Conservation (phyloP, 2,329 filamentous ascomycete species). For the Pyrenophora graminea region DNA sequence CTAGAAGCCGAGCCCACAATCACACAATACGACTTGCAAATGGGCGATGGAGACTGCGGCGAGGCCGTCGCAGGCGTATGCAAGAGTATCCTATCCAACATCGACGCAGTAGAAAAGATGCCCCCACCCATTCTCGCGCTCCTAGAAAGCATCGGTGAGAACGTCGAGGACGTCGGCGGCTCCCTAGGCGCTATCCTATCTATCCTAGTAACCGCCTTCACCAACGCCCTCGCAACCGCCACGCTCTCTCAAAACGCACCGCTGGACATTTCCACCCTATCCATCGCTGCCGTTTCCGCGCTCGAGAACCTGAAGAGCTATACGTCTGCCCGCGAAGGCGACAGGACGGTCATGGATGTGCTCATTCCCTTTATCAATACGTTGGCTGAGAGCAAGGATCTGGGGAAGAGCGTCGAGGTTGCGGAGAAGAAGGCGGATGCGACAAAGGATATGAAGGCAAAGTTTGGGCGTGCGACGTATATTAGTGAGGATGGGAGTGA, state of each 20-base stretch:
- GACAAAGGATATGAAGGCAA: slow-evolving; percentile 89
- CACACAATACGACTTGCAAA: slow-evolving; percentile 74
- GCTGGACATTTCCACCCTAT: slow-evolving; percentile 43
- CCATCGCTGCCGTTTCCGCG: slow-evolving; percentile 50
- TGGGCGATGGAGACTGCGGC: slow-evolving; percentile 90
- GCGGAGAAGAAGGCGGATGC: slow-evolving; percentile 74
- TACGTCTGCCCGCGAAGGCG: slow-evolving; percentile 84
- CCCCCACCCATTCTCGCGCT: slow-evolving; percentile 57
- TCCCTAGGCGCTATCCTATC: slow-evolving; percentile 75
- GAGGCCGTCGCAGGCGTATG: slow-evolving; percentile 66
- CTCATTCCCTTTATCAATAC: slow-evolving; percentile 82
- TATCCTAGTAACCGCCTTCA: slow-evolving; percentile 85
- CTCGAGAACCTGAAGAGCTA: slow-evolving; percentile 62
- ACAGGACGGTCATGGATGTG: slow-evolving; percentile 88
- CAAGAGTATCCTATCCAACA: slow-evolving; percentile 58
- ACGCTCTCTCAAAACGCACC: slow-evolving; percentile 34
- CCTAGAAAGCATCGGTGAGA: slow-evolving; percentile 61
- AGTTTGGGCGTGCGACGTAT: slow-evolving; percentile 80
- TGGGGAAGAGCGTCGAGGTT: slow-evolving; percentile 73
- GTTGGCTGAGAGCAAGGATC: slow-evolving; percentile 65
- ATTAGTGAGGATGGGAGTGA: slow-evolving; percentile 69
- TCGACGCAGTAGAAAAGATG: slow-evolving; percentile 61
- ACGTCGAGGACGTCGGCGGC: slow-evolving; percentile 73
- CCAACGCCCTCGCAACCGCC: slow-evolving; percentile 45
- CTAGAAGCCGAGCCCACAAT: slow-evolving; percentile 65